Evolutionary conservation across 306 rosid species (phyloP).

Genomic region (Prunus campanulata): DNA sequence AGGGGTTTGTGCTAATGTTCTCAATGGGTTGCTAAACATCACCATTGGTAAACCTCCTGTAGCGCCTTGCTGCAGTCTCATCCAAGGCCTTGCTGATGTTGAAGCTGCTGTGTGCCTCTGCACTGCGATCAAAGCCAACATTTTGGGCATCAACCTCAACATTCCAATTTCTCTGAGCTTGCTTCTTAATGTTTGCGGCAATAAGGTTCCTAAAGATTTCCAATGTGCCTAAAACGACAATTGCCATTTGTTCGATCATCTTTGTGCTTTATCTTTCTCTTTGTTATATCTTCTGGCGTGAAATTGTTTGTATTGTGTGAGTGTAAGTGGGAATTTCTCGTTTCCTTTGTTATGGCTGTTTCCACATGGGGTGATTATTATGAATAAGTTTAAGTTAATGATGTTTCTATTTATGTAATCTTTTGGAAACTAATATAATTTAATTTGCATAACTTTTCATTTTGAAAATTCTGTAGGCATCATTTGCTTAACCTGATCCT

Average conservation of each 20-base stretch:
- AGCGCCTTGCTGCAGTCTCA: slow-evolving; percentile 59
- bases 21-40: slow-evolving; percentile 47
- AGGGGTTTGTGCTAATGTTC: slow-evolving; percentile 60
- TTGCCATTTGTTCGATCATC: not conserved
- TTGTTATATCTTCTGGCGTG: not conserved
- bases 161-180: slow-evolving; percentile 60
- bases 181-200: slow-evolving; percentile 65
- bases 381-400: slow-evolving; percentile 10
- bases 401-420: slow-evolving; percentile 1
- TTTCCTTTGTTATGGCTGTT: slow-evolving; percentile 11
- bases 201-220: slow-evolving; percentile 39
- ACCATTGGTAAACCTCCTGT: slow-evolving; percentile 58
- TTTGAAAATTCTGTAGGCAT: no score
- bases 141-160: slow-evolving; percentile 66
- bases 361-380: not conserved
- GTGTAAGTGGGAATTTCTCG: not conserved
- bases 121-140: slow-evolving; percentile 66
- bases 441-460: not conserved
- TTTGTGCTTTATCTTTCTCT: not conserved
- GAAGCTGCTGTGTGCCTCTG: slow-evolving; percentile 82
- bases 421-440: not conserved
- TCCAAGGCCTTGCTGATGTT: slow-evolving; percentile 64
- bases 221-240: slow-evolving; percentile 39
- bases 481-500: no score
- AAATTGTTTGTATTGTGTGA: slow-evolving; percentile 7